Conservation (phyloP, 179 eudicot species). For the Nepenthes alata region DNA sequence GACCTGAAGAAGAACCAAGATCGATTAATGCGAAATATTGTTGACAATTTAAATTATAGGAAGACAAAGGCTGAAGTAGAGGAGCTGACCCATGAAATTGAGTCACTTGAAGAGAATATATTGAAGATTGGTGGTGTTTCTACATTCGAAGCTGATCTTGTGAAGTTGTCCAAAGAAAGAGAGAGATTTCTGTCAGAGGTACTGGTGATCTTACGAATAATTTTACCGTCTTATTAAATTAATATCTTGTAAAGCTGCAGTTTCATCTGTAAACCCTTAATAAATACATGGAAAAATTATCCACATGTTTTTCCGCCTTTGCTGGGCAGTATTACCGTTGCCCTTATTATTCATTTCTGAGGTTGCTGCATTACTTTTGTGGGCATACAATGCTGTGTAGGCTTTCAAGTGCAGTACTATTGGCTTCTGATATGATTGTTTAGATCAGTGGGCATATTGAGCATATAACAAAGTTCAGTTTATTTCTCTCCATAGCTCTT, state of each 20-base stretch:
- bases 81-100: slow-evolving; percentile 52
- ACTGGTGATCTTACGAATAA: slow-evolving; percentile 7
- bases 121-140: slow-evolving; percentile 51
- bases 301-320: no score
- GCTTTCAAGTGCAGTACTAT: no score
- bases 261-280: not conserved
- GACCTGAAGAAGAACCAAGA: slow-evolving; percentile 29
- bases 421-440: no score
- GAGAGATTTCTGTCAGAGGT: slow-evolving; percentile 90
- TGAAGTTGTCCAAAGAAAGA: slow-evolving; percentile 59
- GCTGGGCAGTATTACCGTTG: no score
- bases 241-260: no score
- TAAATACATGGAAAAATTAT: not conserved
- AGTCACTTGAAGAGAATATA: slow-evolving; percentile 50
- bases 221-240: not conserved
- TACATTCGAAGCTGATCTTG: slow-evolving; percentile 41
- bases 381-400: no score
- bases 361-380: no score
- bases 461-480: no score
- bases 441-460: no score
- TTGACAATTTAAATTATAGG: slow-evolving; percentile 61
- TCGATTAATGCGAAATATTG: slow-evolving; percentile 49
- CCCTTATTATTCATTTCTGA: no score
- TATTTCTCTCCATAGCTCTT: no score
- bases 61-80: slow-evolving; percentile 45